Percentiles rank a stretch among this genome's conserved stretches.
These are phyloP conservation scores for Blastobotrys elegans DNA, from an alignment of 1,139 yeast genomes.

Conservation along the genomic window DNA sequence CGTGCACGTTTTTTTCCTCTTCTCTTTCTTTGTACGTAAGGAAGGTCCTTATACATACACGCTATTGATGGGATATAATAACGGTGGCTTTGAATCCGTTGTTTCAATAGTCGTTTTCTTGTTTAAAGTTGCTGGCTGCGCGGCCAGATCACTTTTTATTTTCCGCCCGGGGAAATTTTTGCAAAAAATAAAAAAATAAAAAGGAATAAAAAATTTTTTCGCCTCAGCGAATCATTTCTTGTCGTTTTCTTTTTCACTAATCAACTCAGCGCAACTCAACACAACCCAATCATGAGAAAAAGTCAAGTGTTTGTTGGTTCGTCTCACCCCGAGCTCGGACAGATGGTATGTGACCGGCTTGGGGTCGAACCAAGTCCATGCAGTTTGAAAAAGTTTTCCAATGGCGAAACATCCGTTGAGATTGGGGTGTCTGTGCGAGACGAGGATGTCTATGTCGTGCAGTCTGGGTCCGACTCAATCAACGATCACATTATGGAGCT, in stretches of 20 bases:
- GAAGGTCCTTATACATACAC: no score
- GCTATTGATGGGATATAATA: no score
- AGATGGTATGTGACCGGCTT: constrained; percentile 78
- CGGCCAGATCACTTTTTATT: no score
- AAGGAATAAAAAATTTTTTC: no score
- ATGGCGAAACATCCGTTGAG: constrained; percentile 96
- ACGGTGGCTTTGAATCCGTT: no score
- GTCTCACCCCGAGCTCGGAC: constrained; percentile 92
- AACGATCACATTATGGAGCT: constrained; percentile 97
- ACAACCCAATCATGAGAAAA: no score
- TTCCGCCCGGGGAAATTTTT: no score
- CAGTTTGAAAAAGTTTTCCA: constrained; percentile 82
- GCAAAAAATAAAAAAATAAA: no score
- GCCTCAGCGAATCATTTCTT: neutral
- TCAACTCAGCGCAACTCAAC: neutral
- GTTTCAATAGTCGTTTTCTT: no score
- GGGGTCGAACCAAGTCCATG: constrained; percentile 97
- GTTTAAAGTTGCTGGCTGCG: no score
- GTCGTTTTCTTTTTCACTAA: neutral
- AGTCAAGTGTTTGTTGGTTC: constrained; percentile 95
- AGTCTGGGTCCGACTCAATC: constrained; percentile 82
- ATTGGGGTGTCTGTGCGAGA: constrained; percentile 93
- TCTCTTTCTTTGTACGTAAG: no score
- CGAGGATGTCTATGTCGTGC: constrained; percentile 94
- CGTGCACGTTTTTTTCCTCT: no score